Percentiles rank a stretch among this genome's conserved stretches.
Evolutionary conservation across 2,329 filamentous ascomycete species (phyloP).

Genomic region (Pezicula rhizophila): DNA sequence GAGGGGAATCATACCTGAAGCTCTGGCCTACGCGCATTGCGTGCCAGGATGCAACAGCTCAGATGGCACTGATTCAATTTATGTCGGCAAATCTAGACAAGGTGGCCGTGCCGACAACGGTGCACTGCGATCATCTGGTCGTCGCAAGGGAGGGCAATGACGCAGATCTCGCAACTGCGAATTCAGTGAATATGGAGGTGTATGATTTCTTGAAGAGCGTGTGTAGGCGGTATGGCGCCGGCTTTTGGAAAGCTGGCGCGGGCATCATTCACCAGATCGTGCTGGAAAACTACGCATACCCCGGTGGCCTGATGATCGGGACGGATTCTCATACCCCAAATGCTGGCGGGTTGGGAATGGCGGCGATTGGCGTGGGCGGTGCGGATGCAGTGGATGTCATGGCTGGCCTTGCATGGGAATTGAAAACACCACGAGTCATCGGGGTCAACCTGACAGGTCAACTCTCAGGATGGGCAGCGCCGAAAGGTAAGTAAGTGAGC

Average conservation of each 20-base stretch:
- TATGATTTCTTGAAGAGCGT: constrained; percentile 93
- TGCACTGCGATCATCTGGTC: constrained; percentile 99
- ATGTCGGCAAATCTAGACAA: constrained; percentile 97
- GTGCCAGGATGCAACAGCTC: constrained; percentile 98
- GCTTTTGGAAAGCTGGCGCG: constrained; percentile 98
- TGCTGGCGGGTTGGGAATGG: constrained; percentile 91
- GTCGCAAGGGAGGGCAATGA: constrained; percentile 89
- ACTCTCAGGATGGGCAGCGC: constrained; percentile 83
- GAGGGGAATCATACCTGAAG: constrained; percentile 92
- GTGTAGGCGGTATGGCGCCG: constrained; percentile 99
- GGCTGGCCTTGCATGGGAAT: constrained; percentile 93
- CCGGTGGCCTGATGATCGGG: constrained; percentile 93
- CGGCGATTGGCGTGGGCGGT: constrained; percentile 92
- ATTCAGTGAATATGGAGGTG: constrained; percentile 96
- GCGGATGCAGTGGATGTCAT: constrained; percentile 98
- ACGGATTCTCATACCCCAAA: constrained; percentile 98
- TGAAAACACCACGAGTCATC: constrained; percentile 96
- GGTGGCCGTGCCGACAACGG: constrained; percentile 89
- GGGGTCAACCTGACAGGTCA: constrained; percentile 91
- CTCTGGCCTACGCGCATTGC: constrained; percentile 95
- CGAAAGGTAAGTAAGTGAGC: constrained; percentile 80
- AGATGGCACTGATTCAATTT: constrained; percentile 99
- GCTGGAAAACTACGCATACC: constrained; percentile 98
- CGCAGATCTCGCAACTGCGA: constrained; percentile 87
- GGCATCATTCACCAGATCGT: constrained; percentile 99